These are phyloP conservation scores for Sporothrix pseudoabietina DNA, from an alignment of 2,329 filamentous ascomycete genomes.

Conservation along the genomic window DNA sequence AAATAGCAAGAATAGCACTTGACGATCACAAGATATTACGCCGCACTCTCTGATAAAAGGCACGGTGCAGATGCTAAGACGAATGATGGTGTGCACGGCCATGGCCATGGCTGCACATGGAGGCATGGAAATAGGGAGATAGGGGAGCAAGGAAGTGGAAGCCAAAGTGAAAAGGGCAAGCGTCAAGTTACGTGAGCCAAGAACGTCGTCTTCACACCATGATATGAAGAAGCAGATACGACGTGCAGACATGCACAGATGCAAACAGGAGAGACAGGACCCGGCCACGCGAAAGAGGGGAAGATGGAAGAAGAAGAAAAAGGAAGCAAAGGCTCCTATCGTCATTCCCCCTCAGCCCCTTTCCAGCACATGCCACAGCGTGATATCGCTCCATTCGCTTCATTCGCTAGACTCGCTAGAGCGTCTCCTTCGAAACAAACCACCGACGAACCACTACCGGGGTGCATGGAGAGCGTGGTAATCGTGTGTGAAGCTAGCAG, in stretches of 20 bases:
- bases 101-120: neutral
- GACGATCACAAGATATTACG: neutral
- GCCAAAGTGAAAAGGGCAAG: neutral
- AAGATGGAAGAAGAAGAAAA: neutral
- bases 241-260: neutral
- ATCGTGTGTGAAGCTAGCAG: neutral
- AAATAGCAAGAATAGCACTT: neutral
- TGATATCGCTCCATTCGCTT: constrained; percentile 2
- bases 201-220: neutral
- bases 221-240: too few species aligned
- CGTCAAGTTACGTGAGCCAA: neutral
- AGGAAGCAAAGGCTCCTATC: neutral
- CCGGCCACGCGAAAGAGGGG: neutral
- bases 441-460: constrained; percentile 6
- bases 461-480: neutral
- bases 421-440: constrained; percentile 1
- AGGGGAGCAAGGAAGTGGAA: neutral
- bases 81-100: neutral
- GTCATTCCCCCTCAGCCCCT: neutral
- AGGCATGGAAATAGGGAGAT: neutral
- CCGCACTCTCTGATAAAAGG: neutral
- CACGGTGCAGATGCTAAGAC: neutral
- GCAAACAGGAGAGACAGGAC: neutral
- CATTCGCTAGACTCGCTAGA: neutral
- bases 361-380: neutral